Evolutionary conservation across 1,139 yeast species (phyloP), one percentile per base, ranked within the genome.

Genomic region (Yamadazyma blattariae): DNA sequence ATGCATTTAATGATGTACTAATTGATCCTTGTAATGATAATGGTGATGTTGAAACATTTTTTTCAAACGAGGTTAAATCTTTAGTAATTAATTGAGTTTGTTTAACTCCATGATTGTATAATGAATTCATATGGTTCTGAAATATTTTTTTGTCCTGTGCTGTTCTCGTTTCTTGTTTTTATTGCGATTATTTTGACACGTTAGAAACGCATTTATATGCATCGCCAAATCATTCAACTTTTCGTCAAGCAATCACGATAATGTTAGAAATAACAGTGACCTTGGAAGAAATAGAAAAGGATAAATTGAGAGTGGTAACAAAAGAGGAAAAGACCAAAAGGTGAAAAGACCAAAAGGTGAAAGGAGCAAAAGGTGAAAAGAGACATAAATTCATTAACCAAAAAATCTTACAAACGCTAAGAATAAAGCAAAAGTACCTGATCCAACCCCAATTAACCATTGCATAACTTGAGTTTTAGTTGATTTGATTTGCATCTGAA

Each of bases 401-500:
- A 90, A 71, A 50, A 90, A 70, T 50, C 98, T 74, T 35, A 89
- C 85, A 57, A 92, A 92, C 2, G 97, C 97, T 50, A 92, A 67
- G 32, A 92, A 83, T 42, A 92, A 71, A 12, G 97, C 97, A 64
- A 90, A 87, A 2, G 97, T 86, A 84, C 97, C 98, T 1, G 97
- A 89, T 52, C 96, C 86, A 17, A 92, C 97, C 71, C 97, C 97
- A 51, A 92, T 88, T 47, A 92, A 74, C 97, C 97, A 92, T 61
- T 92, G 98, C 80, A 88, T 79, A 33, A 92, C 97, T 57, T 92
- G 97, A 2, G 96, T 87, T 63, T 92, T 90, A 25, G 92, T 96
- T 29, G 87, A 80, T 52, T 90, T 96, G 45, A 92, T 89, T 59
- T 90, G 96, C 72, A 90, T 86, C 58, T 86, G 90, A 77, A 92